Base-by-base conservation (phyloP, 1,139 yeast species). In the Candida dubliniensis region DNA sequence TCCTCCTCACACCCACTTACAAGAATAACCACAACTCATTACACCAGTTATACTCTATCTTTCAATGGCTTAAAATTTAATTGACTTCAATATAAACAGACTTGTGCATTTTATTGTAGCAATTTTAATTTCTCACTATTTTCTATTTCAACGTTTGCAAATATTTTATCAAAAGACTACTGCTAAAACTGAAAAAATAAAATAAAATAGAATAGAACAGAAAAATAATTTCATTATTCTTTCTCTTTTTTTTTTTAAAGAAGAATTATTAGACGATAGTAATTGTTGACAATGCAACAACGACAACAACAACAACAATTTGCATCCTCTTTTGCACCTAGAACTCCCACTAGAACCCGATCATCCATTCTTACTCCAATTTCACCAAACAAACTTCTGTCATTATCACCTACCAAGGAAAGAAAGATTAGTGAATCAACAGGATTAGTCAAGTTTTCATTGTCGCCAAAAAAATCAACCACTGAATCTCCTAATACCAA, bases 381-480 rank as follows among this genome's bases (percentile, higher is more conserved):
- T 14, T 46, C 48, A 13, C 41, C 48, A 12, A 40, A 38, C 27
- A 41, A 31, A 31, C 15, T 31, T 27, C 31, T n/a, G 12, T 12
- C 33, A 13, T 29, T 18, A 41, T 35, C 36, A 38, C 33, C 31
- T 23, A 46, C 40, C 26, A 48, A 53, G 5, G 23, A 18, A 18
- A 44, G 60, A 38, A 43, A 53, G 11, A 45, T 55, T 24, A 58
- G 61, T 42, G 57, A 57, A 44, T 45, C 58, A 4, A 56, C 61
- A 1, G 61, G 61, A 8, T 45, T 59, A 18, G 60, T 48, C 18
- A 57, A 59, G 38, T 56, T 57, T 35, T 47, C 60, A 2, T 46
- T 57, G 18, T 49, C 58, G 8, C 52, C 58, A 34, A 24, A n/a
- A 13, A 10, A 31, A 14, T 8, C 33, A 14, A 29, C n/a, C 31